These are phyloP conservation scores for Neurospora sublineolata DNA, from an alignment of 495 filamentous ascomycete genomes.

Conservation along the genomic window DNA sequence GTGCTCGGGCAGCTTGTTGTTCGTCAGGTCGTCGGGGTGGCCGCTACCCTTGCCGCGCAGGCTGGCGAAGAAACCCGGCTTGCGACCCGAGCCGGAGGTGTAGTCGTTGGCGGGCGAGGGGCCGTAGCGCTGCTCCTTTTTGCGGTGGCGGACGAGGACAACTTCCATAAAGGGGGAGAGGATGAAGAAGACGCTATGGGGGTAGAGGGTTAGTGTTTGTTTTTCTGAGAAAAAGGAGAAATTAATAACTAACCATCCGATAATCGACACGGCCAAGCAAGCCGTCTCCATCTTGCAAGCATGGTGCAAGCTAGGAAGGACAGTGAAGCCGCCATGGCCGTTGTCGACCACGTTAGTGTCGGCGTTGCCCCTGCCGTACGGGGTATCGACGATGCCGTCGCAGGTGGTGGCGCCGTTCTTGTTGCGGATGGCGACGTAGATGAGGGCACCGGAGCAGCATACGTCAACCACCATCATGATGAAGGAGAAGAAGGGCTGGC, in stretches of 20 bases:
- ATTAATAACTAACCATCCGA: conserved; percentile 55
- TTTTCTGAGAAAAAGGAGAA: too few relatives aligned
- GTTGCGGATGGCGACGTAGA: conserved; percentile 51
- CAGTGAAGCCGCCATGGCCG: conserved; percentile 24
- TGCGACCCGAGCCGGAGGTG: conserved; percentile 27
- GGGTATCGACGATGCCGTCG: conserved; percentile 49
- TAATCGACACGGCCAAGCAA: conserved; percentile 63
- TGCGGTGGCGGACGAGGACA: conserved; percentile 54
- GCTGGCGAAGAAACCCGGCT: conserved; percentile 21
- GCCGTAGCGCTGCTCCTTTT: conserved; percentile 69
- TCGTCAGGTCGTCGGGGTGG: conserved; percentile 1
- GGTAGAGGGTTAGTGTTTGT: too few relatives aligned
- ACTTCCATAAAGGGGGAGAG: conserved; percentile 53
- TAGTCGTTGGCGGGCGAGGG: conserved; percentile 62
- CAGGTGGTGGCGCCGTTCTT: conserved; percentile 53
- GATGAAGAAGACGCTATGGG: conserved; percentile 48
- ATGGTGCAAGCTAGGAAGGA: conserved; percentile 38
- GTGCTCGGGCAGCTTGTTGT: conserved; percentile 29
- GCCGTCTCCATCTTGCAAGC: conserved; percentile 64
- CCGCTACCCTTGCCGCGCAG: conserved; percentile 5
- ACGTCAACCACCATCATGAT: conserved; percentile 57
- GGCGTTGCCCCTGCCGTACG: conserved; percentile 50
- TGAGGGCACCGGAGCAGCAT: conserved; percentile 44
- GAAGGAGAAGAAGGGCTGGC: conserved; percentile 52
- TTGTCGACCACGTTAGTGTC: conserved; percentile 25